Evolutionary conservation across 768 basidiomycete species (phyloP), one percentile per base, ranked within the genome.

Genomic region (Crucibulum laeve): DNA sequence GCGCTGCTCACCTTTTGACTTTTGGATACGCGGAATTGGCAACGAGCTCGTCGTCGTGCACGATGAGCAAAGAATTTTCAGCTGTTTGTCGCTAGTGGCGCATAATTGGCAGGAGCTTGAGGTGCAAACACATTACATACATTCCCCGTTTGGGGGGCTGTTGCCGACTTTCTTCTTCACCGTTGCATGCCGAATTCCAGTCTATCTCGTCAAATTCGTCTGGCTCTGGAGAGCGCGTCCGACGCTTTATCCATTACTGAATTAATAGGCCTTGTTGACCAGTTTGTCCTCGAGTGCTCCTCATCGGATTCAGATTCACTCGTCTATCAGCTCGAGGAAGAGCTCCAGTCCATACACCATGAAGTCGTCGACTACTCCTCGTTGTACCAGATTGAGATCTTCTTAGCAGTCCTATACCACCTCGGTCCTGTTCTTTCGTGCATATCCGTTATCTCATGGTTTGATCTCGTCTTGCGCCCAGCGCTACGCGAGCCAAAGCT

Each of bases 361-460:
- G 78, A 84, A 39, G 66, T 72, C 39, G 72, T 84, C 44, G 81
- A 86, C 61, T 83, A 85, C 52, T 71, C 76, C 3, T 76, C 75
- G 19, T 63, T 78, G 28, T 67, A 67, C 18, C 85, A 88, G 53
- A 74, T 71, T 3, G 84, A 87, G 53, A 61, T 79, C 11, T 81
- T 91, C 52, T 71, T 91, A 8, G 71, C 75, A 19, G 72, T 87
- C 14, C 70, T 91, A 4, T 73, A 75, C 49, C 79, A 79, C 51
- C 70, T 91, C 21, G 67, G 69, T 7, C 74, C 82, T 10, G 68
- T 86, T 22, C 65, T 89, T 5, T 69, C 84, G 2, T 65, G 84
- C 5, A 70, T 70, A 4, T 85, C 84, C 19, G 68, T 90, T 43
- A 83, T 89, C 44, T 82, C 82, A 21, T 91, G 90, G 90, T 91